Conservation (phyloP, 257 asterid genomes). For the Lithospermum erythrorhizon region DNA sequence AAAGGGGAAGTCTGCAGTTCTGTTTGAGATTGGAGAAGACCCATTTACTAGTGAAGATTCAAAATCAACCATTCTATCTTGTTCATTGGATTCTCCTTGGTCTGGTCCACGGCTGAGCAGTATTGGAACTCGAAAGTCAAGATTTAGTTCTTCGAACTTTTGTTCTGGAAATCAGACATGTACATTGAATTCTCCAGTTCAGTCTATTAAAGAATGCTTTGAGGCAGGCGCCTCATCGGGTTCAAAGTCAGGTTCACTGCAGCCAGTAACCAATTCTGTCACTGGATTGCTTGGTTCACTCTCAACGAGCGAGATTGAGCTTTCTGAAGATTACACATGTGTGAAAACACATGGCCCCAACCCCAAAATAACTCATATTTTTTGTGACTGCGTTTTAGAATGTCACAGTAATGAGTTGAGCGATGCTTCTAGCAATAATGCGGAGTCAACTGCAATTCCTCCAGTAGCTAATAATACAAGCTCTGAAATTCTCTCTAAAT, state of each 20-base stretch:
- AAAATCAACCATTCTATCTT: conserved; percentile 29
- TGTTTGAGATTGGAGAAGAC: conserved; percentile 59
- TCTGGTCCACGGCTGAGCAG: conserved; percentile 25
- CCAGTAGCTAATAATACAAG: conserved; percentile 12
- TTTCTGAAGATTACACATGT: conserved; percentile 90
- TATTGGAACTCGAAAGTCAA: conserved; percentile 36
- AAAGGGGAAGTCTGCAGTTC: conserved; percentile 43
- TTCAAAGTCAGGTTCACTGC: conserved; percentile 21
- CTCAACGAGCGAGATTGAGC: conserved; percentile 67
- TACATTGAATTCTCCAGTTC: conserved; percentile 14
- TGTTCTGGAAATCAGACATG: conserved; percentile 22
- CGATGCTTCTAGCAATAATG: conserved; percentile 24
- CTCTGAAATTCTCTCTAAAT: conserved; percentile 19
- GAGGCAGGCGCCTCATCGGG: conserved; percentile 5
- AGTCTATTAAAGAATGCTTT: conserved; percentile 5
- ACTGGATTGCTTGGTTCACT: conserved; percentile 29
- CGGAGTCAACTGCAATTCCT: conserved; percentile 15
- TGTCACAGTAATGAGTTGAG: conserved; percentile 39
- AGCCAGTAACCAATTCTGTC: conserved; percentile 17
- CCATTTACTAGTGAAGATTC: conserved; percentile 16
- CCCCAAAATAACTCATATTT: conserved; percentile 81
- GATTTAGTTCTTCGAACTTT: conserved; percentile 30
- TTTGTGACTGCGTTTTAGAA: conserved; percentile 81
- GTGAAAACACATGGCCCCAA: conserved; percentile 79
- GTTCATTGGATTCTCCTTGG: conserved; percentile 62